Evolutionary conservation across 352 stramenopile species (phyloP), one percentile per base, ranked within the genome.

Genomic region (Elongisporangium prolatum): DNA sequence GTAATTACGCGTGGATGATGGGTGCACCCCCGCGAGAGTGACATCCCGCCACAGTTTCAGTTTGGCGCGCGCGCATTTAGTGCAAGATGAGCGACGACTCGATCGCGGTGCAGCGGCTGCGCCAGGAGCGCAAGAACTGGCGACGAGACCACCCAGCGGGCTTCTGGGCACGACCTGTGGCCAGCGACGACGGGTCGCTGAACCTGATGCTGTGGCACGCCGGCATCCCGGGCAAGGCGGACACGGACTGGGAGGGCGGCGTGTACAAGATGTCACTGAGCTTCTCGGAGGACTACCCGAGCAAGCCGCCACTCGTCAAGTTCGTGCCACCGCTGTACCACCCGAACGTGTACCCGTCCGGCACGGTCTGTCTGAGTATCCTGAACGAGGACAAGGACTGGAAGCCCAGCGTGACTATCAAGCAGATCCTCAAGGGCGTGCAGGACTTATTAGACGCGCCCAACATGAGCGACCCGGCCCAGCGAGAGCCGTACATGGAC

Each of bases 311-410:
- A 56, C 98, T 98, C 61, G 98, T 97, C 80, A 98, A 98, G 80
- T 99, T 99, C 81, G 87, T 96, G 21, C 97, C 97, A 38, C 95
- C 96, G 40, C 78, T 99, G 13, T 99, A 99, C 64, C 97, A 99
- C 67, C 92, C 95, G 24, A 98, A 98, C 65, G 93, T 98, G 48
- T 98, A 98, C 71, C 95, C 95, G 20, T 97, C 89, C 10, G 97
- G 97, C 48, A 99, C 97, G 3, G 97, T 99, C 52, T 99, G 97
- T 74, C 74, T 99, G 21, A 98, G 87, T 65, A 99, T 99, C 66
- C 64, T 99, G 40, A 99, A 99, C 70, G 97, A 99, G 80, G 97
- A 99, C 80, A 96, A 99, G 71, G 96, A 97, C 68, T 99, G 97
- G 97, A 97, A 98, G 69, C 97, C 97, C 21, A 97, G 95, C 21